These are phyloP conservation scores for Bigelowiella natans DNA, from an alignment of 78 protist species.

Conservation along the genomic window DNA sequence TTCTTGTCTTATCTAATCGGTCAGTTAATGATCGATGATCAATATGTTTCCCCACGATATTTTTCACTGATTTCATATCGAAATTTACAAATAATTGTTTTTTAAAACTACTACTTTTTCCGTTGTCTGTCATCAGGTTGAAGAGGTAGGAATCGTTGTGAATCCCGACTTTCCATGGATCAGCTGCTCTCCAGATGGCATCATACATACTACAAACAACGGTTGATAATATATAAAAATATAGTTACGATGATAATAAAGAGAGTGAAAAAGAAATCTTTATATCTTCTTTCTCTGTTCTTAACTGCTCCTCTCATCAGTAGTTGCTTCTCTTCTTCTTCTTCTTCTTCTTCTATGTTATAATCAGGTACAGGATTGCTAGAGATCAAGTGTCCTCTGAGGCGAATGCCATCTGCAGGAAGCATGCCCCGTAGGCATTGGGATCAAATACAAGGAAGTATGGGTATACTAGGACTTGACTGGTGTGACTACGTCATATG, in stretches of 20 bases:
- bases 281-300: background rate
- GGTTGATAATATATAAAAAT: background rate
- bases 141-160: background rate
- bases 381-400: background rate
- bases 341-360: too few species aligned
- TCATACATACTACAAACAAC: background rate
- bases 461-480: background rate
- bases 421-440: background rate
- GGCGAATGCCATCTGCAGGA: background rate
- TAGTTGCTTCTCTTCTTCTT: too few species aligned
- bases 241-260: background rate
- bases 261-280: background rate
- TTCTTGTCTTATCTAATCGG: too few species aligned
- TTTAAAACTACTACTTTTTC: too few species aligned
- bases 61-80: too few species aligned
- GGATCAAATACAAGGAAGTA: background rate
- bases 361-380: background rate
- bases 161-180: background rate
- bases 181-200: background rate
- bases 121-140: background rate
- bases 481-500: background rate
- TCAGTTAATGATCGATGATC: too few species aligned
- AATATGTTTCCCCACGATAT: too few species aligned
- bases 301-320: background rate
- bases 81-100: too few species aligned